Percentiles rank a stretch among this genome's conserved stretches.
These are phyloP conservation scores for Candida berthetii DNA, from an alignment of 805 yeast genomes.

Conservation along the genomic window DNA sequence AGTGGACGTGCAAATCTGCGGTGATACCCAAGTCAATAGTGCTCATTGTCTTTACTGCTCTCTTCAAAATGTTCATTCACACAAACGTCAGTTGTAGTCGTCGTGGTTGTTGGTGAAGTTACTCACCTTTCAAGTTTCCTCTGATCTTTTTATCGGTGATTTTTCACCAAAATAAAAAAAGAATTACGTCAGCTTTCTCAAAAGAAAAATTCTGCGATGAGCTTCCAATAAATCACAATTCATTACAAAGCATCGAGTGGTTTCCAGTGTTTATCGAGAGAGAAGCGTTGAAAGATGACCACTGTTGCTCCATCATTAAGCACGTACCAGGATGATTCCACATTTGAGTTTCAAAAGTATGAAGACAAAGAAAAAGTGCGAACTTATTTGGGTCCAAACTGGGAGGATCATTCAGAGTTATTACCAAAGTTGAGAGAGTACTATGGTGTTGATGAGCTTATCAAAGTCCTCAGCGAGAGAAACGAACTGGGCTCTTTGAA, in stretches of 20 bases:
- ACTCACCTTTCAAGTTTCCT: no score
- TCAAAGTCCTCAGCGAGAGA: conserved; percentile 28
- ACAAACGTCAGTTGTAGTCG: no score
- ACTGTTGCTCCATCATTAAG: conserved; percentile 67
- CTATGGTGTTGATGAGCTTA: conserved; percentile 49
- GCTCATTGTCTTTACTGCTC: background rate
- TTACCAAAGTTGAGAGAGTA: conserved; percentile 34
- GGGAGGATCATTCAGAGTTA: conserved; percentile 21
- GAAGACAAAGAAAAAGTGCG: conserved; percentile 20
- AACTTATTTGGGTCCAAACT: conserved; percentile 21
- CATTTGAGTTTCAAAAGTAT: conserved; percentile 42
- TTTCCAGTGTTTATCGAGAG: background rate
- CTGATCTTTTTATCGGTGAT: no score
- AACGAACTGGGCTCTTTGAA: conserved; percentile 19
- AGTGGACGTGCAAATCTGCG: conserved; percentile 94
- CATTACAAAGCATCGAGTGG: no score
- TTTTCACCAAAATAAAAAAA: background rate
- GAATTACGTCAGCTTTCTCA: no score
- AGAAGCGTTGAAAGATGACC: background rate
- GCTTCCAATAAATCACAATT: no score
- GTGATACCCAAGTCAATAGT: conserved; percentile 51
- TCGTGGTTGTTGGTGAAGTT: no score
- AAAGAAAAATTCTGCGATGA: background rate
- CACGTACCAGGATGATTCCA: conserved; percentile 59
- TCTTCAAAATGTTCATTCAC: background rate